Conservation (phyloP, 2,329 filamentous ascomycete genomes). For the Diaporthe citriasiana region DNA sequence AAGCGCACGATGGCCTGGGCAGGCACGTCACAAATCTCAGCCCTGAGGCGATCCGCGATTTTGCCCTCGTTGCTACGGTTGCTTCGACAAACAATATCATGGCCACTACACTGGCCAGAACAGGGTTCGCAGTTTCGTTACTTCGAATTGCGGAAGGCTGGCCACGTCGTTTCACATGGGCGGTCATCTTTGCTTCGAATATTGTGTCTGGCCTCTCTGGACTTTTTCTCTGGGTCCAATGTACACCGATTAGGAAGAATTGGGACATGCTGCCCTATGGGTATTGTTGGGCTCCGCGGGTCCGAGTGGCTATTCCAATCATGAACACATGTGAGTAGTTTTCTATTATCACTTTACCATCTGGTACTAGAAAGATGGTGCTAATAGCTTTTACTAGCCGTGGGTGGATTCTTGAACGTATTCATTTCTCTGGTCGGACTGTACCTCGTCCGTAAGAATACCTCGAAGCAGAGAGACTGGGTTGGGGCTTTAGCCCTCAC, state of each 20-base stretch:
- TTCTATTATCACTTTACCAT: neutral
- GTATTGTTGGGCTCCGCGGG: slow-evolving; percentile 9
- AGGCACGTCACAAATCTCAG: slow-evolving; percentile 23
- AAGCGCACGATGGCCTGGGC: neutral
- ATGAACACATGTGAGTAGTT: slow-evolving; percentile 10
- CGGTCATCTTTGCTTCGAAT: slow-evolving; percentile 18
- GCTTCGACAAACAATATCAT: neutral
- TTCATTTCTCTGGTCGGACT: slow-evolving; percentile 16
- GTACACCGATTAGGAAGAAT: slow-evolving; percentile 32
- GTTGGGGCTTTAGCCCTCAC: slow-evolving; percentile 18
- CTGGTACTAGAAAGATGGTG: neutral
- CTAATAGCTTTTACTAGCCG: slow-evolving; percentile 1
- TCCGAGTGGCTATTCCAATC: slow-evolving; percentile 25
- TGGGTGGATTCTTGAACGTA: slow-evolving; percentile 11
- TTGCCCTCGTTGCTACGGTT: neutral
- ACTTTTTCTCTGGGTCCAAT: slow-evolving; percentile 24
- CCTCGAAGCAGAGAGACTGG: slow-evolving; percentile 22
- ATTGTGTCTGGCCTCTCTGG: slow-evolving; percentile 25
- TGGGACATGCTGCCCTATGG: neutral
- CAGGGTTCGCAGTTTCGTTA: slow-evolving; percentile 27
- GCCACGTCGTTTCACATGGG: slow-evolving; percentile 20
- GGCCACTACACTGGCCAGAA: slow-evolving; percentile 5
- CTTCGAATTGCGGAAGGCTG: slow-evolving; percentile 18
- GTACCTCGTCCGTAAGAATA: slow-evolving; percentile 17
- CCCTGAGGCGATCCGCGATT: neutral